These are phyloP conservation scores for Daldinia concentrica DNA, from an alignment of 495 filamentous ascomycete species.

Conservation along the genomic window DNA sequence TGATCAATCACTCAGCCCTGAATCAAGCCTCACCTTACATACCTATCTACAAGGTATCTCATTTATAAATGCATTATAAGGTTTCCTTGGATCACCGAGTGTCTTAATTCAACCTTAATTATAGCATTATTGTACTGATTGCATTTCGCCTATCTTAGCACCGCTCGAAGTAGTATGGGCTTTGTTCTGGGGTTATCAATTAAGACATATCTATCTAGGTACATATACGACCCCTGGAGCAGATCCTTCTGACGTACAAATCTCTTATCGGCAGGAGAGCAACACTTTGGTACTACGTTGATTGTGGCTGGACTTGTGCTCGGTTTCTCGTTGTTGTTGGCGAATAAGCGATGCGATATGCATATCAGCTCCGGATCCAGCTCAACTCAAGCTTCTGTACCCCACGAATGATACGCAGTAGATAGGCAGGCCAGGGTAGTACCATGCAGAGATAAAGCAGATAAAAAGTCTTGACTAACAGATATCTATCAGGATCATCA, in stretches of 20 bases:
- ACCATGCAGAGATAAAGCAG: background rate
- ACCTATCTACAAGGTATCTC: background rate
- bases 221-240: slow-evolving; percentile 4
- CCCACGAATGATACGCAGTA: slow-evolving; percentile 19
- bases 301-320: slow-evolving; percentile 1
- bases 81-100: background rate
- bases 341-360: slow-evolving; percentile 21
- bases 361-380: slow-evolving; percentile 4
- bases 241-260: slow-evolving; percentile 9
- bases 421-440: slow-evolving; percentile 1
- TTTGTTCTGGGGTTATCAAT: background rate
- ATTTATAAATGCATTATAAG: background rate
- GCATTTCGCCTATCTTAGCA: background rate
- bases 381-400: slow-evolving; percentile 22
- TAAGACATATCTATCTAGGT: too few species aligned
- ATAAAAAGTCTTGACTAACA: slow-evolving; percentile 9
- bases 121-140: background rate
- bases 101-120: background rate
- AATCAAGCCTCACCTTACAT: slow-evolving; percentile 6
- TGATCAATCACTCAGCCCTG: slow-evolving; percentile 21
- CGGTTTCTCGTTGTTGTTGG: background rate
- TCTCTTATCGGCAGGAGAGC: slow-evolving; percentile 27
- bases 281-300: background rate
- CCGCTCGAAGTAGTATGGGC: background rate
- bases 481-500: slow-evolving; percentile 22